Conservation (phyloP, 2,329 filamentous ascomycete genomes). For the Bisporella sp. region DNA sequence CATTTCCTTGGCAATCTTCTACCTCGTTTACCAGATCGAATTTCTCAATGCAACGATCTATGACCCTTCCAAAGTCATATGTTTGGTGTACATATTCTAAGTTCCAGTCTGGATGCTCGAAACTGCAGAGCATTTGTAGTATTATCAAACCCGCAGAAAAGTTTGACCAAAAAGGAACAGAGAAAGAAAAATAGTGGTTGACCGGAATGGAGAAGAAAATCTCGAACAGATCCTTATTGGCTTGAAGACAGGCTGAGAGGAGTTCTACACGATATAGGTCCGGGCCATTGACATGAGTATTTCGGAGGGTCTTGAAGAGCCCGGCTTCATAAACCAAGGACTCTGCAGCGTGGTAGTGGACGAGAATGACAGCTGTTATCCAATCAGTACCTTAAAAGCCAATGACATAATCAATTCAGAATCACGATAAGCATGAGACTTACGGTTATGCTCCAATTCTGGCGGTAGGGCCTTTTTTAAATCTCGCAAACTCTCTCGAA, state of each 20-base stretch:
- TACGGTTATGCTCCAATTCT: slow-evolving; percentile 7
- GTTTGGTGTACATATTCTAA: slow-evolving; percentile 27
- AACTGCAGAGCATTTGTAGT: slow-evolving; percentile 30
- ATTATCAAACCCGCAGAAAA: slow-evolving; percentile 29
- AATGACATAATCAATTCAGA: not conserved
- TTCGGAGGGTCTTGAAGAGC: slow-evolving; percentile 7
- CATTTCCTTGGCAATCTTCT: too few species aligned
- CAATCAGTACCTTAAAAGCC: too few species aligned
- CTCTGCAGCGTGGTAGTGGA: slow-evolving; percentile 5
- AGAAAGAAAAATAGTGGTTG: slow-evolving; percentile 6
- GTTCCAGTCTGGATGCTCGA: slow-evolving; percentile 33
- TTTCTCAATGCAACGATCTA: slow-evolving; percentile 27
- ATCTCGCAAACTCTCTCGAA: slow-evolving; percentile 6
- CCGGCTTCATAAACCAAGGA: slow-evolving; percentile 10
- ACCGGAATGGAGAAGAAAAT: slow-evolving; percentile 6
- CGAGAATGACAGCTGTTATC: not conserved
- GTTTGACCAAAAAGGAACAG: slow-evolving; percentile 17
- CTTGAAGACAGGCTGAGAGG: slow-evolving; percentile 13
- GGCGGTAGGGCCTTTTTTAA: slow-evolving; percentile 1
- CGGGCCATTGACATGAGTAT: not conserved
- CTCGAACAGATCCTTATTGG: slow-evolving; percentile 11
- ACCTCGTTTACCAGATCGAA: slow-evolving; percentile 8
- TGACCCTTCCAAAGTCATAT: slow-evolving; percentile 24
- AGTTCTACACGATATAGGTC: slow-evolving; percentile 12
- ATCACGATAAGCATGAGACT: not conserved